A percentile compares a stretch with the other conserved stretches of the same genome.
Evolutionary conservation across 31 red algal genomes (phyloP).

Genomic region (Asparagopsis taxiformis): DNA sequence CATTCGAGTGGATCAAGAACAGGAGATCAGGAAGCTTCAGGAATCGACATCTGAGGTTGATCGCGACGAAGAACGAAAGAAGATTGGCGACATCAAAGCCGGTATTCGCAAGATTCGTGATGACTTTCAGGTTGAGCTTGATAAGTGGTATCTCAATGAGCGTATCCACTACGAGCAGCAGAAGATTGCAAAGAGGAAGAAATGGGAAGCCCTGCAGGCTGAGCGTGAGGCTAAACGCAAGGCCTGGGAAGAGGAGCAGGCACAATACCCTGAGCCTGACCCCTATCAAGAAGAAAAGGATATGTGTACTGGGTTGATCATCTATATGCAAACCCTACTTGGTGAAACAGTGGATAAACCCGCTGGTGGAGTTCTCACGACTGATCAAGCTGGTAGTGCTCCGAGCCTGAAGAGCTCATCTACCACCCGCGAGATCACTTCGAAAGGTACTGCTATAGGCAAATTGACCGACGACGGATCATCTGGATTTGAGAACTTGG

Average conservation of each 20-base stretch:
- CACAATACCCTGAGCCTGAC: slow-evolving; percentile 79
- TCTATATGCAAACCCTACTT: slow-evolving; percentile 64
- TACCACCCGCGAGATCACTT: slow-evolving; percentile 48
- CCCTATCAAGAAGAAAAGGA: slow-evolving; percentile 85
- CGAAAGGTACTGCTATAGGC: slow-evolving; percentile 39
- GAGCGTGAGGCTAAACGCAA: slow-evolving; percentile 82
- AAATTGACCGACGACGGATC: slow-evolving; percentile 20
- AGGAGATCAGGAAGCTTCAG: slow-evolving; percentile 58
- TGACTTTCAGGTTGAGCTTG: slow-evolving; percentile 60
- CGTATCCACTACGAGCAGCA: slow-evolving; percentile 66
- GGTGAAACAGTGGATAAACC: slow-evolving; percentile 62
- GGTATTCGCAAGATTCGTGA: slow-evolving; percentile 56
- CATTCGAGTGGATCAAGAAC: slow-evolving; percentile 59
- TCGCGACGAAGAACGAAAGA: slow-evolving; percentile 64
- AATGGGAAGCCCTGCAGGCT: slow-evolving; percentile 60
- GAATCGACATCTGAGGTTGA: slow-evolving; percentile 48
- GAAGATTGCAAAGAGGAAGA: slow-evolving; percentile 68
- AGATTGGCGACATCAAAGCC: slow-evolving; percentile 52
- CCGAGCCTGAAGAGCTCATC: slow-evolving; percentile 40
- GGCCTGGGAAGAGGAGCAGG: slow-evolving; percentile 85
- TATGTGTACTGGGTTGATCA: slow-evolving; percentile 76
- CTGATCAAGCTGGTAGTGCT: slow-evolving; percentile 2
- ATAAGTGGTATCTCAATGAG: slow-evolving; percentile 85
- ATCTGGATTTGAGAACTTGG: slow-evolving; percentile 53
- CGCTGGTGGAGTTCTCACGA: slow-evolving; percentile 27